Evolutionary conservation across 2,329 filamentous ascomycete genomes (phyloP).

Genomic region (Sphaerostilbella broomeana): DNA sequence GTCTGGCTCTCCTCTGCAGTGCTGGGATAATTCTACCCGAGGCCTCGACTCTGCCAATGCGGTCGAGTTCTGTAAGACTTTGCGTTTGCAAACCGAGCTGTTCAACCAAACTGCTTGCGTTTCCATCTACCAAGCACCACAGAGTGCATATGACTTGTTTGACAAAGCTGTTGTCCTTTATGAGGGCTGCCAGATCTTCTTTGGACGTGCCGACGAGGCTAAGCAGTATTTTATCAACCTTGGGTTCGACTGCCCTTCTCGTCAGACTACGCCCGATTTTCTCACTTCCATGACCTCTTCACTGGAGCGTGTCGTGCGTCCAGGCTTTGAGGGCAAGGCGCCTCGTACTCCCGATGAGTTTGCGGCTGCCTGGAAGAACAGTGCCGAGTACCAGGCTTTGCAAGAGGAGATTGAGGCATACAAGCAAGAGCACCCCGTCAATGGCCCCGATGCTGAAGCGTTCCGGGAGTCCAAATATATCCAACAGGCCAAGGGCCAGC

Average conservation of each 20-base stretch:
- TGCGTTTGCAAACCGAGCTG: constrained; percentile 61
- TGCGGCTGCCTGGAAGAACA: constrained; percentile 51
- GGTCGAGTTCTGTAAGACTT: constrained; percentile 66
- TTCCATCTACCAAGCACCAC: constrained; percentile 67
- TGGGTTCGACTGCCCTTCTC: constrained; percentile 59
- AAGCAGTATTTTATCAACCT: constrained; percentile 60
- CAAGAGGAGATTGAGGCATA: constrained; percentile 50
- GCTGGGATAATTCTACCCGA: constrained; percentile 67
- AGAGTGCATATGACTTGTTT: constrained; percentile 57
- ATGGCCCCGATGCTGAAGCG: constrained; percentile 48
- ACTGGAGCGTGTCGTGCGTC: constrained; percentile 47
- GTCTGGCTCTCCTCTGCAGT: constrained; percentile 55
- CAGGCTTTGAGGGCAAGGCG: constrained; percentile 49
- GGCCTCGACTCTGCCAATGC: constrained; percentile 71
- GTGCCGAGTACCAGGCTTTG: constrained; percentile 42
- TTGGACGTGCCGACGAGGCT: constrained; percentile 53
- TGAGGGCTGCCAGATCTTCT: constrained; percentile 57
- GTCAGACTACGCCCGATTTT: constrained; percentile 66
- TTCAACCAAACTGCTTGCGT: constrained; percentile 60
- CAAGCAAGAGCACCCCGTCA: constrained; percentile 46
- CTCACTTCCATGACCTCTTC: constrained; percentile 62
- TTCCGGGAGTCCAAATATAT: constrained; percentile 49
- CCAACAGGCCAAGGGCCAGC: constrained; percentile 52
- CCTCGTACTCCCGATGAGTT: constrained; percentile 58
- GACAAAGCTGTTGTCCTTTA: constrained; percentile 55